Percentiles rank a stretch among this genome's conserved stretches.
Conservation (phyloP, 1,284 basidiomycete genomes). For the Ustilago sp. region DNA sequence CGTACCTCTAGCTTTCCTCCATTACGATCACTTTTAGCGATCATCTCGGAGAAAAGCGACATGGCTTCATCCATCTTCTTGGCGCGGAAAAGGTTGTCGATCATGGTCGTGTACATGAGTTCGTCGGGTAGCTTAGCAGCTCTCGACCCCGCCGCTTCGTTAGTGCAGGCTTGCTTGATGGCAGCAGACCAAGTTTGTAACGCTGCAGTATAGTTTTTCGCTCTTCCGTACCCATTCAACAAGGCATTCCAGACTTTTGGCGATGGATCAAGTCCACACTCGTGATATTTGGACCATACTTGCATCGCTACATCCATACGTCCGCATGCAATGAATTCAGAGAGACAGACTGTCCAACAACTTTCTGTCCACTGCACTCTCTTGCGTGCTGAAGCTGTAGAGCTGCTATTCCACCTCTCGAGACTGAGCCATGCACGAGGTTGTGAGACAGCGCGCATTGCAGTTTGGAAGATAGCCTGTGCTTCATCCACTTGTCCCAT, state of each 20-base stretch:
- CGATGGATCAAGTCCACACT: slow-evolving; percentile 27
- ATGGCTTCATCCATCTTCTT: slow-evolving; percentile 40
- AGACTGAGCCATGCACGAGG: slow-evolving; percentile 23
- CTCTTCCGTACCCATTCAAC: slow-evolving; percentile 57
- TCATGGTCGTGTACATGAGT: slow-evolving; percentile 62
- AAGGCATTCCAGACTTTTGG: slow-evolving; percentile 55
- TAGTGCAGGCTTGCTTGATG: not conserved
- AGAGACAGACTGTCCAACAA: slow-evolving; percentile 55
- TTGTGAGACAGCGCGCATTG: slow-evolving; percentile 38
- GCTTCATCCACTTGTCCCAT: slow-evolving; percentile 36
- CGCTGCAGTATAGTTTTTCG: slow-evolving; percentile 43
- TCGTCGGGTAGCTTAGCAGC: slow-evolving; percentile 30
- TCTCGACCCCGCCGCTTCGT: not conserved
- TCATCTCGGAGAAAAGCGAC: slow-evolving; percentile 44
- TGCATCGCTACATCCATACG: slow-evolving; percentile 51
- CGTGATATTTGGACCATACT: slow-evolving; percentile 47
- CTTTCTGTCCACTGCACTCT: slow-evolving; percentile 55
- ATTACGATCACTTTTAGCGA: slow-evolving; percentile 13
- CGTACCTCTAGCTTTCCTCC: slow-evolving; percentile 23
- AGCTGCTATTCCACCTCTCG: not conserved
- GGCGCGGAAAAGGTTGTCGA: slow-evolving; percentile 45
- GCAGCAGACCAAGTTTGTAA: slow-evolving; percentile 51
- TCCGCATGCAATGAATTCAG: slow-evolving; percentile 45
- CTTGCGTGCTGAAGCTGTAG: not conserved
- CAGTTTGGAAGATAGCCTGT: slow-evolving; percentile 36